Percentiles rank a stretch among this genome's conserved stretches.
Conservation (phyloP, 2,329 filamentous ascomycete genomes). For the Cordyceps cicadae region DNA sequence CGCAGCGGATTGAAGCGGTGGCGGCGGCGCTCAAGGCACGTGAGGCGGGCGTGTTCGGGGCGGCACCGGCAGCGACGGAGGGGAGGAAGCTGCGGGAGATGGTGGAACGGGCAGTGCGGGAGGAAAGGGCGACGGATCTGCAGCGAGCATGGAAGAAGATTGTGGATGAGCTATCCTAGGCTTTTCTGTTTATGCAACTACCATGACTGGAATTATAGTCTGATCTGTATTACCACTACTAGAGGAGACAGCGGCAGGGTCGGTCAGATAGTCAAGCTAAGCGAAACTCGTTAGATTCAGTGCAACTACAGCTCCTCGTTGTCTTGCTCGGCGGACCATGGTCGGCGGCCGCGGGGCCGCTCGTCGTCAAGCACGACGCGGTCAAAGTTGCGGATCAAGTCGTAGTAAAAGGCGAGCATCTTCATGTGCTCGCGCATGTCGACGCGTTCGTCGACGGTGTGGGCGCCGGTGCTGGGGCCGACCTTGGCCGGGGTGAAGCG, state of each 20-base stretch:
- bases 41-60: constrained; percentile 35
- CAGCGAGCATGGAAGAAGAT: constrained; percentile 34
- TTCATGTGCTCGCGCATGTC: constrained; percentile 31
- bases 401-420: constrained; percentile 35
- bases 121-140: constrained; percentile 38
- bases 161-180: constrained; percentile 21
- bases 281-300: too few species aligned
- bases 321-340: not conserved
- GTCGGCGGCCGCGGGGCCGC: not conserved
- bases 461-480: constrained; percentile 24
- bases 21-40: constrained; percentile 33
- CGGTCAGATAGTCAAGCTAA: too few species aligned
- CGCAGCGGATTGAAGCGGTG: constrained; percentile 38
- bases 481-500: constrained; percentile 34
- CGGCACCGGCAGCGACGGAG: constrained; percentile 15
- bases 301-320: not conserved
- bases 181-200: not conserved
- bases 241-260: too few species aligned
- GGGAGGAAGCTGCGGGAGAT: constrained; percentile 24
- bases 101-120: constrained; percentile 26
- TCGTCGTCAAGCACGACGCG: constrained; percentile 22
- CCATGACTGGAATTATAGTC: too few species aligned
- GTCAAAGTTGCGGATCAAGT: constrained; percentile 37
- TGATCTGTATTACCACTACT: too few species aligned
- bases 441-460: constrained; percentile 34